These are phyloP conservation scores for Cerrena zonata DNA, from an alignment of 1,284 basidiomycete genomes.

Conservation along the genomic window DNA sequence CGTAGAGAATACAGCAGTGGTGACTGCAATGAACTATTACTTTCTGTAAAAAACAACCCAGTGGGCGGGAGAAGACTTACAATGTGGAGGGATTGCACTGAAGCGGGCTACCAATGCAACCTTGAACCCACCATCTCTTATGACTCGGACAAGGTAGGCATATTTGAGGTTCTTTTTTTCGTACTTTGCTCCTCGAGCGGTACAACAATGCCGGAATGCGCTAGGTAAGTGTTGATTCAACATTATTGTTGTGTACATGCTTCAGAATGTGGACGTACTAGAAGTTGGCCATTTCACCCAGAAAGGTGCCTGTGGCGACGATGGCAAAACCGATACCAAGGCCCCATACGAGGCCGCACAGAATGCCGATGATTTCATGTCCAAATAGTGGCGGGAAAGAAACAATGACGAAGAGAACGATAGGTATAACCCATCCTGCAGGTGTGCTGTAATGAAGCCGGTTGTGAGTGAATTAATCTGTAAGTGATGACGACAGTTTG, in stretches of 20 bases:
- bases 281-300: conserved; percentile 68
- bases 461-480: no score
- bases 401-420: conserved; percentile 71
- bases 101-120: conserved; percentile 70
- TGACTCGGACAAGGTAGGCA: conserved; percentile 71
- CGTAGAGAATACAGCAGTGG: conserved; percentile 74
- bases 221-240: conserved; percentile 23
- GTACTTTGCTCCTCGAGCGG: conserved; percentile 60
- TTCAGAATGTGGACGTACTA: conserved; percentile 40
- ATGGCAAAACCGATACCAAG: conserved; percentile 63
- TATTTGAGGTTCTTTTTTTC: conserved; percentile 71
- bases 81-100: conserved; percentile 77
- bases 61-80: conserved; percentile 31
- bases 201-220: conserved; percentile 62
- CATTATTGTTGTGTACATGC: conserved; percentile 7
- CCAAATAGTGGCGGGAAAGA: conserved; percentile 76
- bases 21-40: conserved; percentile 33
- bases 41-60: background rate
- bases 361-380: conserved; percentile 70
- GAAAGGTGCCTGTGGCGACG: conserved; percentile 59
- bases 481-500: no score
- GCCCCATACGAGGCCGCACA: conserved; percentile 75
- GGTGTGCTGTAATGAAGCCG: conserved; percentile 26
- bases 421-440: conserved; percentile 77
- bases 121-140: conserved; percentile 75